Conservation (phyloP, 306 rosid genomes). For the Adenanthera pavonina region DNA sequence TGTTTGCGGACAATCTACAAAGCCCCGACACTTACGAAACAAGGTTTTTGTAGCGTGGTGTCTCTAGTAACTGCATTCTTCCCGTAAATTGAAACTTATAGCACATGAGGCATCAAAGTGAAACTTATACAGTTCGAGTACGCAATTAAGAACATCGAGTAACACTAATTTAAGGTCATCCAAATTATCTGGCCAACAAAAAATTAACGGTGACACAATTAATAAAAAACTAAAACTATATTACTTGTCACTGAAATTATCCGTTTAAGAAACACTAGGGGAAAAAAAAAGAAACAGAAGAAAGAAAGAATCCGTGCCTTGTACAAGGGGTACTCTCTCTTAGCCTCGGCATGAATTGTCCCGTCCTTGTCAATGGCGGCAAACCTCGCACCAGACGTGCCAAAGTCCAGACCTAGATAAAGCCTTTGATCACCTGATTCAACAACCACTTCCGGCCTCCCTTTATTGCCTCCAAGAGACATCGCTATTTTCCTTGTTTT, state of each 20-base stretch:
- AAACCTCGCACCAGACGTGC: constrained; percentile 92
- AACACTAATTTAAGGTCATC: not conserved
- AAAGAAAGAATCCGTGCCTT: constrained; percentile 48
- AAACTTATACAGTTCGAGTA: not conserved
- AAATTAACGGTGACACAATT: not conserved
- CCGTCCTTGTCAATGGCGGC: constrained; percentile 70
- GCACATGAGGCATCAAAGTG: not conserved
- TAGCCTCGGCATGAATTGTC: constrained; percentile 68
- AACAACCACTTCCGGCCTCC: constrained; percentile 36
- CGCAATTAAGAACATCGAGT: not conserved
- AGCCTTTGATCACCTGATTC: constrained; percentile 47
- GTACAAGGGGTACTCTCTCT: constrained; percentile 66
- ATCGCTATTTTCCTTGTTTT: constrained; percentile 45
- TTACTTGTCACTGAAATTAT: not conserved
- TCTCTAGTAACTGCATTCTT: not conserved
- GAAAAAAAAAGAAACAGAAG: not conserved
- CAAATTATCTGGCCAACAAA: not conserved
- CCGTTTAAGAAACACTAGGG: not conserved
- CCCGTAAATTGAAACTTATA: not conserved
- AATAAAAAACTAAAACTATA: not conserved
- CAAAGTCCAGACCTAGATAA: constrained; percentile 92
- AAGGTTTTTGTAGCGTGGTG: too few relatives aligned
- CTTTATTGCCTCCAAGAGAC: constrained; percentile 42
- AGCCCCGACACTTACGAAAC: too few relatives aligned
- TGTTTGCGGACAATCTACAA: too few relatives aligned